Conservation (phyloP, 2,329 filamentous ascomycete species). For the Arthroderma uncinatum region DNA sequence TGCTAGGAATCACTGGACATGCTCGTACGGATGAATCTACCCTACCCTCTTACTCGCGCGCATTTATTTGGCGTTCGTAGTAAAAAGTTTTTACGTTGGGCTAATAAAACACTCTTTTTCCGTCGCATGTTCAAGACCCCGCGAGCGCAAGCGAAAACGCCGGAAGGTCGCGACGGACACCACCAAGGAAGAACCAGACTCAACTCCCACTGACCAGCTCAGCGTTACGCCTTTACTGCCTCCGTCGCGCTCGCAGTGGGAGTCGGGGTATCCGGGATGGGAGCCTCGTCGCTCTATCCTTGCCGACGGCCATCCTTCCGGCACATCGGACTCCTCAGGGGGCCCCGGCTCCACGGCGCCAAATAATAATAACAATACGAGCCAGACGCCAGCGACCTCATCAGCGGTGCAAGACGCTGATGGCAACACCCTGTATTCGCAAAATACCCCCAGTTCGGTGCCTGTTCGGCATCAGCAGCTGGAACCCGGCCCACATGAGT, state of each 20-base stretch:
- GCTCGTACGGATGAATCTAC: conserved; percentile 16
- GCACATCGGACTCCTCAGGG: conserved; percentile 11
- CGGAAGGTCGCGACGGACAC: conserved; percentile 10
- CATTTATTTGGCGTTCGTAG: neutral
- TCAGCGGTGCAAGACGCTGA: conserved; percentile 10
- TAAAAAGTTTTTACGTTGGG: neutral
- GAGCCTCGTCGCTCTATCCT: conserved; percentile 10
- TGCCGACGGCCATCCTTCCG: conserved; percentile 10
- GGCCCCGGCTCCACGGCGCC: conserved; percentile 8
- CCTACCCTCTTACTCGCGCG: neutral
- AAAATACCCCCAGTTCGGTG: conserved; percentile 4
- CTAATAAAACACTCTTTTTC: neutral
- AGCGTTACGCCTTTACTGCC: conserved; percentile 9
- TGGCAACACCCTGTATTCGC: conserved; percentile 7
- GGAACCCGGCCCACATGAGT: conserved; percentile 14
- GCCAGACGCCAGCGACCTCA: conserved; percentile 9
- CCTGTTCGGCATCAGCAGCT: conserved; percentile 5
- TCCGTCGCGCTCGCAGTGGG: conserved; percentile 10
- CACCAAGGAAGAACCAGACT: conserved; percentile 4
- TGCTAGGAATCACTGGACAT: conserved; percentile 21
- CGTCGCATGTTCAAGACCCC: conserved; percentile 11
- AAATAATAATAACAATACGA: neutral
- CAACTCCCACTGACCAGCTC: neutral
- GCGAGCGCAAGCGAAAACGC: conserved; percentile 17
- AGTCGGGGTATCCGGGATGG: conserved; percentile 9